Evolutionary conservation across 2,329 filamentous ascomycete genomes (phyloP), one percentile per base, ranked within the genome.

Genomic region (Aspergillus spinulosporus): DNA sequence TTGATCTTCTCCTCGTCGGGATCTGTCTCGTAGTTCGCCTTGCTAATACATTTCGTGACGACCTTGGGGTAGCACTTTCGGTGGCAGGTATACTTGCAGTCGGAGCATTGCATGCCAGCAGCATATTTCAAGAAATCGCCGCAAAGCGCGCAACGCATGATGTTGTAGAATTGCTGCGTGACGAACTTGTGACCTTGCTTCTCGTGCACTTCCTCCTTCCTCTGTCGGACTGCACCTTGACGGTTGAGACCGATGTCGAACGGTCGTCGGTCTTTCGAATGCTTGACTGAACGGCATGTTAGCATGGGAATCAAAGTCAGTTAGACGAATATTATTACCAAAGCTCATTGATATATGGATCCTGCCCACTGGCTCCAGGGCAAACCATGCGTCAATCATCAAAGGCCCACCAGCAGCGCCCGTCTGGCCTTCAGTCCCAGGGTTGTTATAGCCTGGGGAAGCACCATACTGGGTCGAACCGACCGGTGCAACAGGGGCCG

Each of bases 1-100:
- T 99, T 99, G 84, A 99, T 95, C 81, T 97, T 99, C 77, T 97
- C 94, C 76, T 99, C 94, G 75, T 99, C 94, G 21, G 94, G 93
- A 73, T 99, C 94, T 4, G 91, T 96, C 74, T 99, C 94, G 62
- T 94, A 93, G 72, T 99, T 99, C 61, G 93, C 97, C 75, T 99
- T 97, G 78, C 93, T 97, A 75, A 99, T 99, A 78, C 94, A 99
- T 76, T 99, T 99, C 62, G 94, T 99, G 66, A 99, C 94, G 46
- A 99, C 94, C 74, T 92, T 96, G 12, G 85, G 79, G 75, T 97
- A 99, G 73, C 94, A 99, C 77, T 97, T 97, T 67, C 91, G 93
- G 76, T 99, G 94, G 76, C 94, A 99, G 39, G 93, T 97, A 78
- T 97, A 97, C 78, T 97, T 97, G 88, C 94, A 99, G 77, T 99